Percentiles rank a stretch among this genome's conserved stretches.
Conservation (phyloP, 331 rosid species). For the Stylosanthes scabra region DNA sequence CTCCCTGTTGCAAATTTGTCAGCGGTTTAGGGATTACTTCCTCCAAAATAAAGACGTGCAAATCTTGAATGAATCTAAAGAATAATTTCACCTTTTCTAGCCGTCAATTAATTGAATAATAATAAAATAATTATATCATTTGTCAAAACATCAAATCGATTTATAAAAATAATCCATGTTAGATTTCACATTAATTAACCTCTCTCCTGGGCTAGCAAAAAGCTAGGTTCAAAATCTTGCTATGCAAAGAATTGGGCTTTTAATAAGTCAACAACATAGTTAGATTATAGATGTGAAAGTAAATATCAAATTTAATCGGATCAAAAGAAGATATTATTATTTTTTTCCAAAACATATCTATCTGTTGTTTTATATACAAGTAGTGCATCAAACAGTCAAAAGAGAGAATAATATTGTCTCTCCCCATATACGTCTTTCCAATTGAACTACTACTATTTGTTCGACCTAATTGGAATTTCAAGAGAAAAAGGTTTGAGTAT, state of each 20-base stretch:
- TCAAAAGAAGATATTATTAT: background rate
- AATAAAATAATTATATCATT: background rate
- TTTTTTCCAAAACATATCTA: background rate
- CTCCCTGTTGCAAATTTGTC: background rate
- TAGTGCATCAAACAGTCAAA: background rate
- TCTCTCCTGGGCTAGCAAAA: background rate
- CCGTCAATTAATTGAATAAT: constrained; percentile 6
- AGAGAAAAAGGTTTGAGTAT: no score
- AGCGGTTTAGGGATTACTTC: background rate
- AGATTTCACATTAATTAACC: background rate
- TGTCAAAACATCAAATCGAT: background rate
- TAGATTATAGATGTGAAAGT: background rate
- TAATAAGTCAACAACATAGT: background rate
- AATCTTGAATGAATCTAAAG: constrained; percentile 1
- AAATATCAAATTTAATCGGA: background rate
- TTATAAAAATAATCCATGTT: background rate
- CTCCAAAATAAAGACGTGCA: background rate
- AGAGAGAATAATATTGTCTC: no score
- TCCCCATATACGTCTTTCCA: no score
- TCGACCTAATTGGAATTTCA: no score
- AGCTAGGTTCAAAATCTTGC: background rate
- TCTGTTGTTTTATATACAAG: background rate
- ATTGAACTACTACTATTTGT: no score
- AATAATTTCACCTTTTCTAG: background rate
- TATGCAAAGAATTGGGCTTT: background rate